Conservation (phyloP, 2,329 filamentous ascomycete species). For the Drechmeria coniospora region DNA sequence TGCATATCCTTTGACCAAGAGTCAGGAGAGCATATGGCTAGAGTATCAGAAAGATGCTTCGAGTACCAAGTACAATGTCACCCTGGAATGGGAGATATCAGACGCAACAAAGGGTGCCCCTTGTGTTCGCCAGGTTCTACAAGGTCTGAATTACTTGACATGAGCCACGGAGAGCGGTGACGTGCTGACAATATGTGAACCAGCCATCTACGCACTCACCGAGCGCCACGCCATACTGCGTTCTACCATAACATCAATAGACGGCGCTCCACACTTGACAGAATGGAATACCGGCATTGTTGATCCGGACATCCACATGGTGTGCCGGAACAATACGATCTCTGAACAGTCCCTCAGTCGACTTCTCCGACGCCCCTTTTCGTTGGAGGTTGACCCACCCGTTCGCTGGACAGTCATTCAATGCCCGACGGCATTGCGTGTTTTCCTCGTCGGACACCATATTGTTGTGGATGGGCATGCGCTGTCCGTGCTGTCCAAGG, state of each 20-base stretch:
- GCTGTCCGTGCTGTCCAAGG: conserved; percentile 3
- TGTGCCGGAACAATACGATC: conserved; percentile 1
- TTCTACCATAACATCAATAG: background rate
- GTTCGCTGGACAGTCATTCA: conserved; percentile 2
- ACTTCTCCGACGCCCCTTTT: conserved; percentile 1
- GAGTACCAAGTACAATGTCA: conserved; percentile 3
- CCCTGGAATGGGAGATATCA: conserved; percentile 2
- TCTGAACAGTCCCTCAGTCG: background rate
- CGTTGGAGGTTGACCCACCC: conserved; percentile 1
- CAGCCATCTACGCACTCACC: conserved; percentile 1
- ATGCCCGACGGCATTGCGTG: conserved; percentile 1
- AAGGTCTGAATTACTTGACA: no score
- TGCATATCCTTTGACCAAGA: conserved; percentile 3
- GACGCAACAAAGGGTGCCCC: no score
- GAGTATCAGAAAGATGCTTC: conserved; percentile 1
- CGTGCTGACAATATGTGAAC: no score
- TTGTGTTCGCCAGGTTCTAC: no score
- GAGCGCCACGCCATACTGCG: conserved; percentile 1
- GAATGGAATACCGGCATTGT: background rate
- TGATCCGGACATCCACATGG: conserved; percentile 1
- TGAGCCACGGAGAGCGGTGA: no score
- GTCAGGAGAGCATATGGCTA: conserved; percentile 2
- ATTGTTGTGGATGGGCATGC: conserved; percentile 3
- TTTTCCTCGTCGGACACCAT: conserved; percentile 2
- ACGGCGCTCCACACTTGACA: background rate